Base-by-base conservation (phyloP, 2,329 filamentous ascomycete species). In the Neoarthrinium moseri region DNA sequence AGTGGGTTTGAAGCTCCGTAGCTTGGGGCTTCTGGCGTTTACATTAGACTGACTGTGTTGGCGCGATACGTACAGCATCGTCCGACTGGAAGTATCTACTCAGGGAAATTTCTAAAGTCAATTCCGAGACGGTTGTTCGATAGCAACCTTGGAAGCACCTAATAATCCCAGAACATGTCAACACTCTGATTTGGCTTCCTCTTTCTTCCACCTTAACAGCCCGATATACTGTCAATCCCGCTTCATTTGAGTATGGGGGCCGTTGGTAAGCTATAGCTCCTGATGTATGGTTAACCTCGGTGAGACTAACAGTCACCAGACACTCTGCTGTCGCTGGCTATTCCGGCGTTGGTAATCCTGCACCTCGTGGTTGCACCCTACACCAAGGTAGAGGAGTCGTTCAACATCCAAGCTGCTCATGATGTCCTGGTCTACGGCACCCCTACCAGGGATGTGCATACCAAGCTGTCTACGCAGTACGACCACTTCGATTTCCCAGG, bases 321-420 rank as follows among this genome's bases (percentile, higher is more conserved):
- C 55, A 54, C 64, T 22, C 47, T 74, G 13, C 60, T 85, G 32
- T 64, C 70, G 43, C 61, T 83, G 52, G 67, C 84, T 40, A 72
- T 91, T 47, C 86, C 88, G 1, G 64, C 74, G 3, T 62, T 85
- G 26, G 74, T 89, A 56, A 64, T 87, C 48, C 45, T 87, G 45
- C 89, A 96, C 66, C 81, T 95, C 45, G 60, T 83, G 50, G 64
- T 83, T 20, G 83, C 91, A 10, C 94, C 94, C 1, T 92, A 95
- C 71, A 96, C 91, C 47, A 99, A 99, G 67, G 94, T 99, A 49
- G 94, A 99, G 67, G 94, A 99, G 68, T 97, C 92, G 1, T 97
- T 99, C 79, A 96, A 96, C 65, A 83, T 97, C 48, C 94, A 99
- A 66, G 94, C 94, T 5, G 80, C 84, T 3, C 94, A 97, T 67